Base-by-base conservation (phyloP, 2,329 filamentous ascomycete species). In the Beauveria scarabaeidicola region DNA sequence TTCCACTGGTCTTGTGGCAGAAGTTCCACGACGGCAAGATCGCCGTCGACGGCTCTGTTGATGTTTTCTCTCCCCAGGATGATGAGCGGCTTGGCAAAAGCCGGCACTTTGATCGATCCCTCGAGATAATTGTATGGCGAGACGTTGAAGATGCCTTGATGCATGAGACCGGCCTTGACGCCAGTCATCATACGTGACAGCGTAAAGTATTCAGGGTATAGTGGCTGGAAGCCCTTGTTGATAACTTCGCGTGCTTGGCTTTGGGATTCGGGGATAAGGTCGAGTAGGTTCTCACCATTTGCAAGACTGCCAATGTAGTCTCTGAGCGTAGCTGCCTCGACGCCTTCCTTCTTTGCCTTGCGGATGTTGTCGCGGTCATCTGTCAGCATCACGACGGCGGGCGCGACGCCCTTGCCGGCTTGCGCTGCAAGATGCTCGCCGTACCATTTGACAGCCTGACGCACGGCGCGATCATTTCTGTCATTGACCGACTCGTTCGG, bases 61-160 rank as follows among this genome's bases (percentile, higher is more conserved):
- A 96, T 97, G 73, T 95, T 97, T 69, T 99, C 94, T 62, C 94
- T 84, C 13, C 94, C 94, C 17, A 97, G 81, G 51, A 99, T 83
- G 17, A 99, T 80, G 32, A 99, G 82, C 1, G 91, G 82, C 68
- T 94, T 95, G 61, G 94, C 88, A 68, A 99, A 99, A 5, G 92
- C 85, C 1, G 92, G 85, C 0, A 96, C 91, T 67, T 93, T 88
- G 63, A 97, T 89, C 1, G 91, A 91, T 1, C 91, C 94, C 72
- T 99, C 94, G 11, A 99, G 80, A 67, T 97, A 99, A 76, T 99
- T 99, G 79, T 97, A 99, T 1, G 91, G 90, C 8, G 94, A 97
- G 29, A 97, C 91, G 69, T 92, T 96, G 77, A 97, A 99, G 25
- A 90, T 87, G 7, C 94, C 94, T 74, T 99, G 93, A 71, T 99